These are phyloP conservation scores for Inosperma sp. DNA, from an alignment of 768 basidiomycete species.

Conservation along the genomic window DNA sequence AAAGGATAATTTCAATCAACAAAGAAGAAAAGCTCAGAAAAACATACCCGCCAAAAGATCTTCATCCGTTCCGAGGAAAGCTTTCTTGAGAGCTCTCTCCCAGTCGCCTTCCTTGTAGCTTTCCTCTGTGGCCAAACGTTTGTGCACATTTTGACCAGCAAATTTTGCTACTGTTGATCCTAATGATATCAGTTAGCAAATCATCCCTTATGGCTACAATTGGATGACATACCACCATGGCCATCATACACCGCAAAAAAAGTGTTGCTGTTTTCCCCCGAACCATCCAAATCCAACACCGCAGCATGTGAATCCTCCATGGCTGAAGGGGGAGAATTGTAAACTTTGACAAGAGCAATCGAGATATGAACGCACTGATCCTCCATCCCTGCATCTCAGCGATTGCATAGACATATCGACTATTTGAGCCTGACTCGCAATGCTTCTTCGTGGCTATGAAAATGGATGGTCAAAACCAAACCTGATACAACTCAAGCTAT, in stretches of 20 bases:
- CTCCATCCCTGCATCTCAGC: constrained; percentile 99
- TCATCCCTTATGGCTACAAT: neutral
- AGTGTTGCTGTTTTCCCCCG: constrained; percentile 47
- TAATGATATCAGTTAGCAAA: constrained; percentile 28
- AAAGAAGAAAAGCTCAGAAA: constrained; percentile 14
- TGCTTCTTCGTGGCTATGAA: constrained; percentile 74
- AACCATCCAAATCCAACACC: constrained; percentile 52
- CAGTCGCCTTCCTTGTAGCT: constrained; percentile 68
- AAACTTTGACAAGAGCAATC: constrained; percentile 3
- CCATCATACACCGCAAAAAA: constrained; percentile 99
- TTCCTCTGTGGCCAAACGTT: constrained; percentile 67
- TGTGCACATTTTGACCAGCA: constrained; percentile 81
- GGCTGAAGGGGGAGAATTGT: constrained; percentile 44
- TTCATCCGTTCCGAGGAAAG: constrained; percentile 93
- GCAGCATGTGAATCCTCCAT: constrained; percentile 97
- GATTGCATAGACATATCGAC: constrained; percentile 66
- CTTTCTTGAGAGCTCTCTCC: constrained; percentile 72
- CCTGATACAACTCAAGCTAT: constrained; percentile 1
- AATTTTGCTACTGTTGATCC: constrained; percentile 83
- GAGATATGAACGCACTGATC: constrained; percentile 65
- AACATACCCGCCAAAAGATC: constrained; percentile 77
- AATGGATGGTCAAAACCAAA: constrained; percentile 13
- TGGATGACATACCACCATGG: constrained; percentile 73
- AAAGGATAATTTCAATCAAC: constrained; percentile 7
- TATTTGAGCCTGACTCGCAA: constrained; percentile 68